Base-by-base conservation (phyloP, 1,139 yeast species). In the Suhomyces taliae region DNA sequence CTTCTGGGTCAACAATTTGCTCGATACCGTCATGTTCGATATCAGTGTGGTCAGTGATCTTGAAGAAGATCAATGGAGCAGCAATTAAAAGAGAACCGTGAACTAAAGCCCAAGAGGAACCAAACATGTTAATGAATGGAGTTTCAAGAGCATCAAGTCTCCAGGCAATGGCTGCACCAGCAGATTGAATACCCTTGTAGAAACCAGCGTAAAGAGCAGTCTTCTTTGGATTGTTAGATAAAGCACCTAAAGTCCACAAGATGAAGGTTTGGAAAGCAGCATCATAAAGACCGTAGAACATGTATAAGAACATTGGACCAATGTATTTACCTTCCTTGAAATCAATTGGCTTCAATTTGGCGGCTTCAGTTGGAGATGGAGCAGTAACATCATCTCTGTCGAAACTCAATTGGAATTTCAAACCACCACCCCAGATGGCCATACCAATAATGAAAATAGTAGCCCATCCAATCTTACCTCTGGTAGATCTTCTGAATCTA, bases 401-500 rank as follows among this genome's bases (percentile, higher is more conserved):
- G 59, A 66, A 76, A 29, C 66, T 66, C 53, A 66, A 57, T 58
- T 78, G 83, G 65, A 81, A 79, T 50, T 74, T 74, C 51, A 72
- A 70, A 43, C 87, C 86, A 53, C 85, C 84, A 47, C 86, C 85
- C 84, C 85, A 82, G 52, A 82, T 72, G 38, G 69, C 81, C 65
- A 77, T 61, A 19, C 80, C 72, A 15, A 66, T 41, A 27, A 74
- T 55, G 49, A 76, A 72, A 27, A 81, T 57, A 34, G 78, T 48
- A 7, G 45, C 63, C 70, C 74, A 81, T 34, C 79, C 83, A 45
- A 72, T 65, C 42, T 66, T 63, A 37, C 83, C 83, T 55, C 86
- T 65, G 14, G 61, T 59, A 24, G 70, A 64, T 61, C 86, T 71
- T 40, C 65, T 62, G 52, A 71, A 69, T 15, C 58, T 53, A 50